Evolutionary conservation across 1,284 basidiomycete genomes (phyloP).

Genomic region (Thecaphora thlaspeos): DNA sequence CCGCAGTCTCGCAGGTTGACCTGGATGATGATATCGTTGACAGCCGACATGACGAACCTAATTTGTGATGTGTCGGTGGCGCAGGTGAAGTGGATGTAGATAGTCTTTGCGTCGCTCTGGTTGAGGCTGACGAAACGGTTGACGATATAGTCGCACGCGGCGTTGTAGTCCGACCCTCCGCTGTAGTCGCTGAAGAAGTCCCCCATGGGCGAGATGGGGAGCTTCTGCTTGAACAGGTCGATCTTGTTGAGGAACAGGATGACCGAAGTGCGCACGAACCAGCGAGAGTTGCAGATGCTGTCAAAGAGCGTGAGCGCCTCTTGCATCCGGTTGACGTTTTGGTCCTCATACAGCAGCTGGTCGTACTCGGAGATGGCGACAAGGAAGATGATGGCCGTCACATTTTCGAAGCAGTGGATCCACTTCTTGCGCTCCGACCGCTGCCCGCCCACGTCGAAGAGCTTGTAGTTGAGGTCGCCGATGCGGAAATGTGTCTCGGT

Average conservation of each 20-base stretch:
- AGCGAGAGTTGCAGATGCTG: constrained; percentile 90
- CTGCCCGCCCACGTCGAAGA: constrained; percentile 88
- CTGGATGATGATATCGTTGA: no score
- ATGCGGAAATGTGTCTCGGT: constrained; percentile 81
- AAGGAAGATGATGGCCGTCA: constrained; percentile 79
- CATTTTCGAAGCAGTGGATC: constrained; percentile 60
- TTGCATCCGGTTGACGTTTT: constrained; percentile 91
- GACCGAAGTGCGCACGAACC: constrained; percentile 88
- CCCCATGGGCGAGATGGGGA: constrained; percentile 76
- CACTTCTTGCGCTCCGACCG: constrained; percentile 79
- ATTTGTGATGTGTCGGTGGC: constrained; percentile 88
- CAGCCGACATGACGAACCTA: constrained; percentile 84
- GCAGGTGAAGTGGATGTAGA: constrained; percentile 83
- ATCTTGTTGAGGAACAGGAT: constrained; percentile 67
- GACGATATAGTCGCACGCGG: constrained; percentile 87
- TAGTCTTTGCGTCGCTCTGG: constrained; percentile 80
- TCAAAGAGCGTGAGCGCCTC: constrained; percentile 94
- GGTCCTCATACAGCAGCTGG: constrained; percentile 88
- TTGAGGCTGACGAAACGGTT: constrained; percentile 77
- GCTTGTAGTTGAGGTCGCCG: constrained; percentile 59
- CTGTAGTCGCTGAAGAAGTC: constrained; percentile 65
- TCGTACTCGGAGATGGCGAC: constrained; percentile 86
- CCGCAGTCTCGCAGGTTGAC: no score
- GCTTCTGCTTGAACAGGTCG: constrained; percentile 82
- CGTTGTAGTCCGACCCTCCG: constrained; percentile 65